Evolutionary conservation across 2,329 filamentous ascomycete species (phyloP), one percentile per base, ranked within the genome.

Genomic region (Ilyonectria destructans): DNA sequence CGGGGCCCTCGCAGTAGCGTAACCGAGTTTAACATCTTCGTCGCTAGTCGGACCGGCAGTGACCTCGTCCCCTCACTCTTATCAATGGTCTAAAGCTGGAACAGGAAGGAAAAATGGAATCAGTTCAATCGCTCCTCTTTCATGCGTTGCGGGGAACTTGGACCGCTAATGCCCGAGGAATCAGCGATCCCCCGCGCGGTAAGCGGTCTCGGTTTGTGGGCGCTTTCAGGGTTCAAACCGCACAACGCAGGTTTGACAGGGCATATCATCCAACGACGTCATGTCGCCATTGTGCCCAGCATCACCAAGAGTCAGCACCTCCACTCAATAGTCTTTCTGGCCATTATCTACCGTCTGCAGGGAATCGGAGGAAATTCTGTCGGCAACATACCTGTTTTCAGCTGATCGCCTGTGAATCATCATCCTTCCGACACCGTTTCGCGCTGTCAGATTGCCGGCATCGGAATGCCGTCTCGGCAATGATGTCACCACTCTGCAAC

Each of bases 401-500:
- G 29, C 7, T 12, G 49, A 54, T 54, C 49, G 49, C 29, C 49
- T 17, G 49, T 21, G 19, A 19, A 54, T 54, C 49, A 9, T 19
- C 31, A 21, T 33, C 49, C n/a, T 49, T 13, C 49, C 29, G 29
- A 35, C 10, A 19, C 31, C 13, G n/a, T 33, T 6, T 17, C 49
- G 49, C n/a, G n/a, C 49, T 54, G 49, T 19, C 49, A 46, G 19
- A 54, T 10, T 54, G 31, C 51, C 51, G 51, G 51, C 29, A 19
- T 31, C 51, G n/a, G 51, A 19, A 31, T 35, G n/a, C 35, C 51
- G 8, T 9, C 51, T 54, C 31, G 31, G 51, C 51, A 1, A 54
- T 54, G 51, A 54, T 54, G 51, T 54, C 51, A 54, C 31, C n/a
- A 54, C 51, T 54, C 15, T n/a, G 3, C 15, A 43, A 37, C n/a